Percentiles rank a stretch among this genome's conserved stretches.
phyloP scores from a whole-genome alignment of 495 filamentous ascomycete species.

The Penicillium manginii region DNA sequence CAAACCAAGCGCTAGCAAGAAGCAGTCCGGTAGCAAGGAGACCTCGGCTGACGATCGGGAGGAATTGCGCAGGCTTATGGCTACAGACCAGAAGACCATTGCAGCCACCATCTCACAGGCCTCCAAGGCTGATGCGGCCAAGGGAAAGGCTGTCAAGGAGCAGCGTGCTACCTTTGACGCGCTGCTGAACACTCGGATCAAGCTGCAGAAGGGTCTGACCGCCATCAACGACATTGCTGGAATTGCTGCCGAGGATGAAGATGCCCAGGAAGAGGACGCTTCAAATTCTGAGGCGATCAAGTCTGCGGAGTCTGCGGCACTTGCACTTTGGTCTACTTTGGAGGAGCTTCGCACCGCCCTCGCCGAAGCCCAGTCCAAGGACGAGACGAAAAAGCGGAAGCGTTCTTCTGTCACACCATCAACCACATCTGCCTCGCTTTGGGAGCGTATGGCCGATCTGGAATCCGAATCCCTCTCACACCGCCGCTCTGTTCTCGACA shows the following conservation, averaged over 20 bases:
- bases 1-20: background rate
- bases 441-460: slow-evolving; percentile 71
- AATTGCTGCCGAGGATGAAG: slow-evolving; percentile 39
- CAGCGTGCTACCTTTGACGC: slow-evolving; percentile 86
- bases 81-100: slow-evolving; percentile 70
- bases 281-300: slow-evolving; percentile 55
- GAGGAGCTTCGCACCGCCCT: slow-evolving; percentile 70
- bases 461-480: slow-evolving; percentile 53
- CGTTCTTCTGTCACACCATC: slow-evolving; percentile 49
- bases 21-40: slow-evolving; percentile 5
- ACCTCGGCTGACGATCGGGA: slow-evolving; percentile 44
- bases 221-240: slow-evolving; percentile 75
- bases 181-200: slow-evolving; percentile 84
- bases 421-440: slow-evolving; percentile 62
- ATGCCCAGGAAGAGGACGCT: slow-evolving; percentile 37
- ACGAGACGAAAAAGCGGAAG: slow-evolving; percentile 63
- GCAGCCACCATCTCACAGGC: slow-evolving; percentile 71
- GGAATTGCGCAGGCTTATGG: slow-evolving; percentile 70
- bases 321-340: slow-evolving; percentile 84
- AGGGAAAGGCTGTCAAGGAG: slow-evolving; percentile 81
- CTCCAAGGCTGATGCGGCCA: slow-evolving; percentile 76
- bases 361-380: slow-evolving; percentile 49
- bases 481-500: slow-evolving; percentile 50
- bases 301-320: slow-evolving; percentile 84
- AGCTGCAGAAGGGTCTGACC: slow-evolving; percentile 85